Conservation (phyloP, 2,329 filamentous ascomycete genomes). For the Trichoderma sp. region DNA sequence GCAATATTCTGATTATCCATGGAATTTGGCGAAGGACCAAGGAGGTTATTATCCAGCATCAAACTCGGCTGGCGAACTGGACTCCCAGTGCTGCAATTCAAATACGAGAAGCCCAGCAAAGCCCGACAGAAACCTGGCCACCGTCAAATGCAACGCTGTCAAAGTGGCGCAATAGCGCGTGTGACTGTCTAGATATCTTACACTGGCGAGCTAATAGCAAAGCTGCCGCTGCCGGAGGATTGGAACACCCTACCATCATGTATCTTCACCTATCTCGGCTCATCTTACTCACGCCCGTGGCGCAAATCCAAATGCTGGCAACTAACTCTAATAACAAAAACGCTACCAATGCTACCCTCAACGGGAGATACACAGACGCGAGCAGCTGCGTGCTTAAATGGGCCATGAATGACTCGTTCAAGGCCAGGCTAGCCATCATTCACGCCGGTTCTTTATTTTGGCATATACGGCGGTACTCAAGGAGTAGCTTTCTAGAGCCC, state of each 20-base stretch:
- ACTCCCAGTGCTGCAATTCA: neutral
- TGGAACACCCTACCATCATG: neutral
- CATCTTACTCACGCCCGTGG: neutral
- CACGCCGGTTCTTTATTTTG: neutral
- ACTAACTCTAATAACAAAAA: neutral
- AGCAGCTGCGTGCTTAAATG: neutral
- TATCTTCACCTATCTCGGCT: neutral
- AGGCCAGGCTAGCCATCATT: neutral
- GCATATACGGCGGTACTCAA: neutral
- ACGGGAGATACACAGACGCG: neutral
- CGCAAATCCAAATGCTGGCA: neutral
- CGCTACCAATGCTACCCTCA: neutral
- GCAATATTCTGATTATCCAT: neutral
- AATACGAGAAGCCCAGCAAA: neutral
- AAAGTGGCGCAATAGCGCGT: neutral
- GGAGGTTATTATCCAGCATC: neutral
- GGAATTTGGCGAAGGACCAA: neutral
- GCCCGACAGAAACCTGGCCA: neutral
- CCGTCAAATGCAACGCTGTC: neutral
- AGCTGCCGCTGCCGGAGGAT: neutral
- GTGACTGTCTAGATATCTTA: neutral
- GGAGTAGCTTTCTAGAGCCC: neutral
- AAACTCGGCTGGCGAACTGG: neutral
- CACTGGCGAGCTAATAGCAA: neutral
- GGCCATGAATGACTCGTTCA: neutral